Conservation (phyloP, 2,329 filamentous ascomycete species). For the Colletotrichum neosansevieriae region DNA sequence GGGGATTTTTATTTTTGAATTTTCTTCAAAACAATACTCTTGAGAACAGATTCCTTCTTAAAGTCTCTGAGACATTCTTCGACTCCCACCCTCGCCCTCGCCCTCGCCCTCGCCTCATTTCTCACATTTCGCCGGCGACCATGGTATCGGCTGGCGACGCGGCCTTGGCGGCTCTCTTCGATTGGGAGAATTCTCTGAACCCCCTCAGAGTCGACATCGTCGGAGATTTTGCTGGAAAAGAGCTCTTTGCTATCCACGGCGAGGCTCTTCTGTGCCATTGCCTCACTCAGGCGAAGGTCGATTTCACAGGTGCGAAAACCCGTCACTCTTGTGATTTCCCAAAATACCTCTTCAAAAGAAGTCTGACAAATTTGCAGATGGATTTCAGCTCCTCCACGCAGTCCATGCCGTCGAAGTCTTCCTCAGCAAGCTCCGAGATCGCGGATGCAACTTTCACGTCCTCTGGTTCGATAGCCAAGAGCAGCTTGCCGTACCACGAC, state of each 20-base stretch:
- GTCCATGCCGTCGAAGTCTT: conserved; percentile 77
- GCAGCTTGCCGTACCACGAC: conserved; percentile 66
- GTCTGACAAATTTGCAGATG: conserved; percentile 52
- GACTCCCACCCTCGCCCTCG: too few relatives aligned
- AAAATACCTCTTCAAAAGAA: neutral
- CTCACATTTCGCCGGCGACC: neutral
- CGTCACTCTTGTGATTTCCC: neutral
- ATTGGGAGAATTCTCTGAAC: conserved; percentile 24
- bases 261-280: conserved; percentile 77
- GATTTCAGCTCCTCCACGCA: conserved; percentile 79
- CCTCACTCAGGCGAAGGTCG: conserved; percentile 71
- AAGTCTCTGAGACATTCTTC: too few relatives aligned
- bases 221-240: conserved; percentile 80
- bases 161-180: neutral
- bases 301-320: conserved; percentile 64
- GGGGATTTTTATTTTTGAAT: too few relatives aligned
- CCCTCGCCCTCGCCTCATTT: too few relatives aligned
- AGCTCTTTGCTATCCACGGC: conserved; percentile 79
- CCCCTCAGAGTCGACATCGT: conserved; percentile 71
- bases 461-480: conserved; percentile 73
- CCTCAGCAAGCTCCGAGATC: conserved; percentile 67
- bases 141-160: neutral
- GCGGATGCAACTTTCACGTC: conserved; percentile 79
- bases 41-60: too few relatives aligned
- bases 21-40: too few relatives aligned